Evolutionary conservation across 257 asterid genomes (phyloP).

Genomic region (Solanum lycopersicoides): DNA sequence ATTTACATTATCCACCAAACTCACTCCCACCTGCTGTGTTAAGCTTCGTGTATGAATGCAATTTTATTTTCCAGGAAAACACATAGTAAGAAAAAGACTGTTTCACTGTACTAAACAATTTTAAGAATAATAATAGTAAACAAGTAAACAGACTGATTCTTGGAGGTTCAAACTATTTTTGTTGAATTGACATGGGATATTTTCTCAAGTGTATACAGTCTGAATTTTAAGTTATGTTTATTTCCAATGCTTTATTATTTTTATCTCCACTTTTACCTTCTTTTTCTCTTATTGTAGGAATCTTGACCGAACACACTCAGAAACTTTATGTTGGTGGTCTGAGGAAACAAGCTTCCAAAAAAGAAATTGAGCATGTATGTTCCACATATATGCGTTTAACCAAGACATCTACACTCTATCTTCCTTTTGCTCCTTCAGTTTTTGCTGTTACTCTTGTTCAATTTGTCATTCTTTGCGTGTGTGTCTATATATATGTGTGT

Average conservation of each 20-base stretch:
- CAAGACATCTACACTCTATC: not conserved
- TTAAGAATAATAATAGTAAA: not conserved
- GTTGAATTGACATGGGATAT: not conserved
- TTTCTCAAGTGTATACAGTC: not conserved
- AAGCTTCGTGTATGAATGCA: not conserved
- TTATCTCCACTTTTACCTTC: constrained; percentile 7
- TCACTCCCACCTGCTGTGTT: not conserved
- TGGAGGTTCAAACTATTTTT: not conserved
- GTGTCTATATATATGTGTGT: too few species aligned
- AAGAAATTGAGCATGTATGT: constrained; percentile 77
- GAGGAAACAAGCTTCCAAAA: constrained; percentile 53
- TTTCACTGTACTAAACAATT: not conserved
- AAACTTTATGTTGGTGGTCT: constrained; percentile 77
- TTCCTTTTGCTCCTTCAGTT: not conserved
- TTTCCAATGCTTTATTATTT: not conserved
- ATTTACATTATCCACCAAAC: not conserved
- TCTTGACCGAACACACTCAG: constrained; percentile 26
- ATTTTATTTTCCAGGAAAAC: not conserved
- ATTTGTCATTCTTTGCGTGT: not conserved
- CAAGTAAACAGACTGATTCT: not conserved
- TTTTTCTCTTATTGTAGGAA: constrained; percentile 34
- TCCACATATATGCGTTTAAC: not conserved
- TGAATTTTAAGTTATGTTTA: not conserved
- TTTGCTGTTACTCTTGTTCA: not conserved
- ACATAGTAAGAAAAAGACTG: not conserved